Percentiles rank a stretch among this genome's conserved stretches.
Conservation (phyloP, 805 yeast species). For the Wickerhamiella musiphila region DNA sequence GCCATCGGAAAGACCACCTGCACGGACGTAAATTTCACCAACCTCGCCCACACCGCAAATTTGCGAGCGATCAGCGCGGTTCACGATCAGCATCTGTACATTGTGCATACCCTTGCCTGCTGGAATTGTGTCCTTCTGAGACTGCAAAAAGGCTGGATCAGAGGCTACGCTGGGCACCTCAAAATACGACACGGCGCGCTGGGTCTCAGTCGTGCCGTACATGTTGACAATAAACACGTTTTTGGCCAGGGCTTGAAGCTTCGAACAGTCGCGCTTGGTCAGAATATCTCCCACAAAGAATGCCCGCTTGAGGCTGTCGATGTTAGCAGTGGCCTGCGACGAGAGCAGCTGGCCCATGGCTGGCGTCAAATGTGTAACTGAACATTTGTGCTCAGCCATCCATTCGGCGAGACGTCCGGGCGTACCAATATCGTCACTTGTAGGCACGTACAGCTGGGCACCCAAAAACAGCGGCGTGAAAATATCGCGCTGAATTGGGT, state of each 20-base stretch:
- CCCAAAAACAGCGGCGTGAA: conserved; percentile 95
- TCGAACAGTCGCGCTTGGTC: conserved; percentile 90
- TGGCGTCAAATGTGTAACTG: conserved; percentile 95
- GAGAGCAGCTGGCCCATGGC: conserved; percentile 97
- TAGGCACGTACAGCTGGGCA: conserved; percentile 83
- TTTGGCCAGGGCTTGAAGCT: conserved; percentile 80
- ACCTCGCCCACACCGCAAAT: conserved; percentile 98
- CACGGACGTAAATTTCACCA: conserved; percentile 96
- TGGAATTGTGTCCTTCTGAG: conserved; percentile 89
- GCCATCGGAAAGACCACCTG: conserved; percentile 95
- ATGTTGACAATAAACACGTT: conserved; percentile 84
- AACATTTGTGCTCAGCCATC: conserved; percentile 83
- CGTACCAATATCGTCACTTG: conserved; percentile 94
- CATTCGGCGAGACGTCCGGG: conserved; percentile 96
- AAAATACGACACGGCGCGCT: conserved; percentile 90
- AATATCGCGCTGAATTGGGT: conserved; percentile 98
- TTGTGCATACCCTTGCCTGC: conserved; percentile 97
- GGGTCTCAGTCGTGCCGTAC: conserved; percentile 99
- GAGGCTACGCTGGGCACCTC: conserved; percentile 59
- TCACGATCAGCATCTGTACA: conserved; percentile 86
- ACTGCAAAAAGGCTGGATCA: conserved; percentile 58
- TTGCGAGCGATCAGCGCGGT: conserved; percentile 72
- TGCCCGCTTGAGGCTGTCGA: conserved; percentile 81
- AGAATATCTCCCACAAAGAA: conserved; percentile 96
- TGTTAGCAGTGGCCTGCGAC: conserved; percentile 82